Evolutionary conservation across 495 filamentous ascomycete genomes (phyloP), one percentile per base, ranked within the genome.

Genomic region (Tricharina praecox): DNA sequence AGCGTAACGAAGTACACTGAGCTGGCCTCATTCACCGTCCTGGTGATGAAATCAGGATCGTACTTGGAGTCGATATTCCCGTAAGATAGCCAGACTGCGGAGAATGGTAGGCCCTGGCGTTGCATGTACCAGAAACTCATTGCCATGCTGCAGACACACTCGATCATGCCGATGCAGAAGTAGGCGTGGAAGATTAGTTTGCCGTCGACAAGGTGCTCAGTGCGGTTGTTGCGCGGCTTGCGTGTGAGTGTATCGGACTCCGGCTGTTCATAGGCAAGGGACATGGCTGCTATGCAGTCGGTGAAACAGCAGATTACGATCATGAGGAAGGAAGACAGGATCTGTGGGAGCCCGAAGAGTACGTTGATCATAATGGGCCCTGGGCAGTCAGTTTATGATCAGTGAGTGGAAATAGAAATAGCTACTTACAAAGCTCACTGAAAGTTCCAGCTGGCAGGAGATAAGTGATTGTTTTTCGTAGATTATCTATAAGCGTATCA

Each of bases 1-100:
- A 85, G 63, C n/a, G 71, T 81, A 24, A 82, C 71, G 51, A 85
- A 84, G 53, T 84, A 84, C 28, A 83, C 73, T 20, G 70, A 74
- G 23, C 71, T 75, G 18, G 75, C 78, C 36, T 70, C 67, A 48
- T 76, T 77, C 13, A 76, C 54, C 19, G 66, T 61, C 18, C 61
- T 55, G 3, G 61, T 66, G 42, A 66, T 70, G 42, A 62, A 71
- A 23, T 72, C 70, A 0, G 62, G 38, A 36, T 70, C 65, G 16
- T 77, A 60, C 11, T 55, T 54, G 18, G 63, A 57, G 0, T 70
- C 69, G 3, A 68, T 52, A 15, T 55, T 57, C 11, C 74, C 76
- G 54, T 75, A 83, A 9, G 65, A 62, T 53, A 82, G 76, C 71
- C 72, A 77, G 5, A 80, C 54, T 3, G 66, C 53, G 16, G 48